A percentile compares a stretch with the other conserved stretches of the same genome.
Evolutionary conservation across 108 stramenopile species (phyloP).

Genomic region (Mayamaea pseudoterrestris): DNA sequence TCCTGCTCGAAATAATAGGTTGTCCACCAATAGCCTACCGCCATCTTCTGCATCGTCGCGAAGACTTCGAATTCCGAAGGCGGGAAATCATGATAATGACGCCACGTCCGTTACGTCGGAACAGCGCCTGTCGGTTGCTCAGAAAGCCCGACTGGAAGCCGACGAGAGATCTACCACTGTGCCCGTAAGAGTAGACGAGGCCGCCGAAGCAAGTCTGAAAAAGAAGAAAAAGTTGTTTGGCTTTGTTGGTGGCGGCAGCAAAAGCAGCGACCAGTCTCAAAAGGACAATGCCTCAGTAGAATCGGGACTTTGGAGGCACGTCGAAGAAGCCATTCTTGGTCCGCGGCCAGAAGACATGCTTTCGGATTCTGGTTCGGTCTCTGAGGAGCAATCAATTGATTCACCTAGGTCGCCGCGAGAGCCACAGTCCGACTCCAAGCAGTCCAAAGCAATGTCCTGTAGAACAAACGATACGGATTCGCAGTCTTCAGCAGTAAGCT

Average conservation of each 20-base stretch:
- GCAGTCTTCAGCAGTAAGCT: too few relatives aligned
- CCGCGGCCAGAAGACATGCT: neutral
- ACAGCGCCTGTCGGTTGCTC: conserved; percentile 47
- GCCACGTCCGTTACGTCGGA: neutral
- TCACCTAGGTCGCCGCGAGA: too few relatives aligned
- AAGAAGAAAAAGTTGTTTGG: conserved; percentile 1
- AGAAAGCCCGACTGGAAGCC: conserved; percentile 55
- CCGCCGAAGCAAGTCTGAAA: conserved; percentile 1
- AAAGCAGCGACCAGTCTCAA: neutral
- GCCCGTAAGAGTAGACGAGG: conserved; percentile 15
- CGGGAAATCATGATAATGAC: neutral
- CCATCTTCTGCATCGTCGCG: too few relatives aligned
- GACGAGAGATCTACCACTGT: conserved; percentile 43
- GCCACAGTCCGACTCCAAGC: too few relatives aligned
- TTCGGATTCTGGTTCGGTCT: neutral
- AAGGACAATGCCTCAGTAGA: neutral
- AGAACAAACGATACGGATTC: too few relatives aligned
- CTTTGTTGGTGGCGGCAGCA: neutral
- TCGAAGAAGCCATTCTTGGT: conserved; percentile 6
- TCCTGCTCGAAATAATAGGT: too few relatives aligned
- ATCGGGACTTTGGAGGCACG: conserved; percentile 1
- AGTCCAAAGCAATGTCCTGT: too few relatives aligned
- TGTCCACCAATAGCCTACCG: too few relatives aligned
- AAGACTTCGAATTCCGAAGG: neutral
- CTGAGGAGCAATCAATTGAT: neutral